Conservation (phyloP, 805 yeast genomes). For the Candida chauliodis region DNA sequence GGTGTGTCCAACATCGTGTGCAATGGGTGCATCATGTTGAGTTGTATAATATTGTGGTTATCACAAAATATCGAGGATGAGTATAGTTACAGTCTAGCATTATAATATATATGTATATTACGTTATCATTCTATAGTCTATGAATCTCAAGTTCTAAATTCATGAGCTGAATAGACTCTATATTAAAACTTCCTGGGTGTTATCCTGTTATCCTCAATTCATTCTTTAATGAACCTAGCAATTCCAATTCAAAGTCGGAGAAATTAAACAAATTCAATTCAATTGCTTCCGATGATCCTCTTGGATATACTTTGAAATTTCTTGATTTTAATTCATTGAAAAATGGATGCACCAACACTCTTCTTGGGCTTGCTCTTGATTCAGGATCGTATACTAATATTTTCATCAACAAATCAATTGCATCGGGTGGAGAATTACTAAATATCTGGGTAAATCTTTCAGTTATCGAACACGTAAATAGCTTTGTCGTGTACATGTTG, state of each 20-base stretch:
- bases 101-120: conserved; percentile 32
- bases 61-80: conserved; percentile 96
- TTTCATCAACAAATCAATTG: conserved; percentile 76
- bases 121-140: too few relatives aligned
- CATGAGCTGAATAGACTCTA: too few relatives aligned
- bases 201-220: conserved; percentile 21
- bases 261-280: conserved; percentile 60
- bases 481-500: conserved; percentile 63
- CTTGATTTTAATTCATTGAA: conserved; percentile 77
- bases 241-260: conserved; percentile 62
- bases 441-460: conserved; percentile 50
- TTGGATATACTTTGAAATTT: conserved; percentile 50
- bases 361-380: conserved; percentile 71
- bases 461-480: conserved; percentile 52
- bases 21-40: conserved; percentile 75
- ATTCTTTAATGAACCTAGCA: conserved; percentile 38
- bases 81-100: conserved; percentile 84
- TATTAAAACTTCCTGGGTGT: too few relatives aligned
- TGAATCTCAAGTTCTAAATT: too few relatives aligned
- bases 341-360: conserved; percentile 83
- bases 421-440: conserved; percentile 74
- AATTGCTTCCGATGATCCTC: conserved; percentile 44
- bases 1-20: conserved; percentile 85
- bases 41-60: conserved; percentile 88
- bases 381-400: conserved; percentile 91